phyloP scores from a whole-genome alignment of 164 flowering plant species.

The Brasenia schreberi region DNA sequence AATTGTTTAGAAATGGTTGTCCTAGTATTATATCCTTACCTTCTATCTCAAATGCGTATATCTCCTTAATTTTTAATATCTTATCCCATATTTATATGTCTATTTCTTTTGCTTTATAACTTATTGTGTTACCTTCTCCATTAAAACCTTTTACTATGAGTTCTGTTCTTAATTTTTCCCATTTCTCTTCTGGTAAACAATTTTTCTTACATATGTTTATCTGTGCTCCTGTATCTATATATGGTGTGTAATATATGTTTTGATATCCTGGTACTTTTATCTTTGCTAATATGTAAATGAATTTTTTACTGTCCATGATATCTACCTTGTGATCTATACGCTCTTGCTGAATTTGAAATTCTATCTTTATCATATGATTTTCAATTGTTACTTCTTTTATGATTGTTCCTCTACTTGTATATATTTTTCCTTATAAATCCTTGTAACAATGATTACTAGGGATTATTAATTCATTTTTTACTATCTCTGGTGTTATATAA shows the following conservation, averaged over 20 bases:
- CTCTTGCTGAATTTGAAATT: not conserved
- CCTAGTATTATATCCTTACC: not conserved
- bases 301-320: not conserved
- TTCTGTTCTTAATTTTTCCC: not conserved
- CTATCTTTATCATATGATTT: not conserved
- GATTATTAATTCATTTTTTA: no score
- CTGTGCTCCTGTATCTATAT: not conserved
- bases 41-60: not conserved
- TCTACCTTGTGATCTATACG: not conserved
- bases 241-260: not conserved
- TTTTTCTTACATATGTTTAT: not conserved
- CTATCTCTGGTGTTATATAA: not conserved
- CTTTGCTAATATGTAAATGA: not conserved
- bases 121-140: not conserved
- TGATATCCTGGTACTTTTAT: not conserved
- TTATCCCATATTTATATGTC: not conserved
- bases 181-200: not conserved
- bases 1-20: not conserved
- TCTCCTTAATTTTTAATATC: no score
- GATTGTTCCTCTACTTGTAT: not conserved
- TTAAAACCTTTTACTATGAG: not conserved
- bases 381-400: not conserved
- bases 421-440: not conserved
- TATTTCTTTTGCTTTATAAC: not conserved
- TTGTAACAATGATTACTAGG: not conserved